Percentiles rank a stretch among this genome's conserved stretches.
Evolutionary conservation across 192 early-diverging fungal species (phyloP).

Genomic region (Backusella tarrabulga): DNA sequence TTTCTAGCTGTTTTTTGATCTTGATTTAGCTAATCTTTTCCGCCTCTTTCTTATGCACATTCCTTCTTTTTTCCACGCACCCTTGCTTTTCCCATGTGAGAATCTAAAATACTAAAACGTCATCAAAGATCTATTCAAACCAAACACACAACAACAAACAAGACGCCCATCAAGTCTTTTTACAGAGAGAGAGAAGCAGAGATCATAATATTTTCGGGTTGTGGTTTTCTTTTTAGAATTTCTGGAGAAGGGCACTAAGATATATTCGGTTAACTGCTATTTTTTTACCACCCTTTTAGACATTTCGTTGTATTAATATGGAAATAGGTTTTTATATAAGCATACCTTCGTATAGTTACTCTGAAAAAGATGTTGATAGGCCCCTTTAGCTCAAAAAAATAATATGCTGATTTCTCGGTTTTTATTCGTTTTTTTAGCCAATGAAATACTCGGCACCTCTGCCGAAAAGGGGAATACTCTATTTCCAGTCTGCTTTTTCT

Average conservation of each 20-base stretch:
- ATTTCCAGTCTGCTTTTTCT: background rate
- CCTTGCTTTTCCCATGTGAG: background rate
- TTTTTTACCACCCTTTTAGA: background rate
- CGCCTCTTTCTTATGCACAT: background rate
- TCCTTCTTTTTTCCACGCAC: background rate
- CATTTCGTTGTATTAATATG: background rate
- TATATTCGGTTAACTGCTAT: background rate
- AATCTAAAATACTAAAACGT: background rate
- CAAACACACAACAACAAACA: background rate
- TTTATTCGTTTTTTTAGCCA: background rate
- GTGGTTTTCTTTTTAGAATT: background rate
- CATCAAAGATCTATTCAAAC: background rate
- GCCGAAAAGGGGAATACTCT: background rate
- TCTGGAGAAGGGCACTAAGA: background rate
- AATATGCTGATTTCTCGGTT: background rate
- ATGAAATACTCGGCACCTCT: background rate
- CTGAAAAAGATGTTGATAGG: background rate
- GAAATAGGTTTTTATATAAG: too few species aligned
- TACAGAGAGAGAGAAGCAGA: background rate
- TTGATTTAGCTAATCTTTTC: background rate
- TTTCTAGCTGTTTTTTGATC: background rate
- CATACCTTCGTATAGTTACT: too few species aligned
- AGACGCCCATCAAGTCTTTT: background rate
- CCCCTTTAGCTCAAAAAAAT: background rate
- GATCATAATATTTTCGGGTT: background rate